phyloP scores from a whole-genome alignment of 768 basidiomycete genomes.

The Rubroboletus pulcherrimus region DNA sequence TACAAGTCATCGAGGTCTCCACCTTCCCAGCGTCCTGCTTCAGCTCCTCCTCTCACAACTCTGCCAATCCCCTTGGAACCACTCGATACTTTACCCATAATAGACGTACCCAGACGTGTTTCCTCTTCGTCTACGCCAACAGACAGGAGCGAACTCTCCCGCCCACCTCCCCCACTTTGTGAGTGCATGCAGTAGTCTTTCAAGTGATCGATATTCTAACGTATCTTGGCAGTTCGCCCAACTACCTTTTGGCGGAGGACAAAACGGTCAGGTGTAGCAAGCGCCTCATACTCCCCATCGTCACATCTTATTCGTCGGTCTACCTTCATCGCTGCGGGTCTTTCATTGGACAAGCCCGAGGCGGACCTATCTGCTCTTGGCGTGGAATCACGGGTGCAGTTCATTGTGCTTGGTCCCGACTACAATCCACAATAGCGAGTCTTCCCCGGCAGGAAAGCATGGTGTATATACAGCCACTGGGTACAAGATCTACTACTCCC shows the following conservation, averaged over 20 bases:
- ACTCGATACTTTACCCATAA: not conserved
- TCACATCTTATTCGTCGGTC: slow-evolving; percentile 71
- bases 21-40: slow-evolving; percentile 14
- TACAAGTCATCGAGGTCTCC: slow-evolving; percentile 20
- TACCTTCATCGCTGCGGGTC: slow-evolving; percentile 76
- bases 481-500: slow-evolving; percentile 8
- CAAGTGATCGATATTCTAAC: not conserved
- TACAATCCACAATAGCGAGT: slow-evolving; percentile 22
- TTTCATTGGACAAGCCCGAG: slow-evolving; percentile 57
- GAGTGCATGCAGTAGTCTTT: slow-evolving; percentile 27
- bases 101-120: slow-evolving; percentile 9
- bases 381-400: slow-evolving; percentile 54
- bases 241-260: slow-evolving; percentile 80
- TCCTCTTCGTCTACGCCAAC: slow-evolving; percentile 14
- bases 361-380: slow-evolving; percentile 59
- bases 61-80: not conserved
- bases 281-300: slow-evolving; percentile 68
- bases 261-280: slow-evolving; percentile 64
- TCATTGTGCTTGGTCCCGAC: slow-evolving; percentile 39
- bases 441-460: slow-evolving; percentile 2
- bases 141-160: slow-evolving; percentile 41
- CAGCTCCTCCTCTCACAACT: slow-evolving; percentile 22
- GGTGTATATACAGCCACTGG: slow-evolving; percentile 18
- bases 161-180: slow-evolving; percentile 65
- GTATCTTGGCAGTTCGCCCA: slow-evolving; percentile 57